Base-by-base conservation (phyloP, 371 early-diverging fungal genomes). In the Rhizopus sp. region DNA sequence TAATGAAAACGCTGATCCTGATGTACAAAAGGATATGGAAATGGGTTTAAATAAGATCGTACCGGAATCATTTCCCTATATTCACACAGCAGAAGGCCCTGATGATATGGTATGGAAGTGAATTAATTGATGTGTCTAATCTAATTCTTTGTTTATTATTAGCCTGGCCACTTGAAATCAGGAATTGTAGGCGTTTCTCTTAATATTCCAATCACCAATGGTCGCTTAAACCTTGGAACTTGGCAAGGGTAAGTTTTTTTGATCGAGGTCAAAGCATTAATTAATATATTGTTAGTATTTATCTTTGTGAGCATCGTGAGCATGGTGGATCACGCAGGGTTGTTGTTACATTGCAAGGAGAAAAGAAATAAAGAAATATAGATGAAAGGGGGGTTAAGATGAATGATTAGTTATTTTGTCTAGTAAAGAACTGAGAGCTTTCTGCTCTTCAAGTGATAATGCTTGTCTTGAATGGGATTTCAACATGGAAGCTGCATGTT, bases 131-230 rank as follows among this genome's bases (percentile, higher is more conserved):
- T 12, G 17, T 23, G 31, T 5, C 15, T 5, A 40, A 16, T 1
- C 23, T 6, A 46, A 69, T 75, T 75, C 59, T 60, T 60, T 78
- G 94, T 38, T 66, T 40, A 51, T 53, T 48, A 38, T 3, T 64
- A 85, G 89, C 93, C 95, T 35, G 95, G 90, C 0, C 97, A 96
- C 68, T 77, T 94, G 40, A 96, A 95, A 70, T 80, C 85, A 37
- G 87, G 90, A 10, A 67, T 95, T 30, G 69, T 95, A 44, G 97
- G 97, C 29, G 90, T 85, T 0, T 92, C 92, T 1, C 78, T 96
- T 23, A 91, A 88, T 60, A 90, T 96, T 42, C 97, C 97, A 0
- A 88, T 96, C 41, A 80, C 80, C 7, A 78, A 93, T 37, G 95
- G 96, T 1, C 68, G 71, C 32, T 68, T 96, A 13, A 88, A 85